phyloP scores from a whole-genome alignment of 768 basidiomycete genomes.

The Lactarius akahatsu region DNA sequence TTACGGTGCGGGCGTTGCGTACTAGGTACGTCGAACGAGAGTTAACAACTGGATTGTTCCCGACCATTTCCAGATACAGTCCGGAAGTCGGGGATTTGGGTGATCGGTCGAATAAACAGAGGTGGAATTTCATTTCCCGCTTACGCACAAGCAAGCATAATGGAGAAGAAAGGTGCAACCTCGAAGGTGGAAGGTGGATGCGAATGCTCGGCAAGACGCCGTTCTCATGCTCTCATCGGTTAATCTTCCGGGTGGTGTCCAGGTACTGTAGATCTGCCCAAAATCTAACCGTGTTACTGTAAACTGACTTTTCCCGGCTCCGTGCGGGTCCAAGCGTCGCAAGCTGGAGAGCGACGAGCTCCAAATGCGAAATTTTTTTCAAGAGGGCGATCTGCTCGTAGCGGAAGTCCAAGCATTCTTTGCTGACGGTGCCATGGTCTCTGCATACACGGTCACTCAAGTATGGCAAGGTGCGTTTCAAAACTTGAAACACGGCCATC shows the following conservation, averaged over 20 bases:
- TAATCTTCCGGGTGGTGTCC: constrained; percentile 95
- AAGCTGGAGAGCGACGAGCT: constrained; percentile 98
- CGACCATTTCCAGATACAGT: constrained; percentile 58
- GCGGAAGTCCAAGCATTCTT: constrained; percentile 98
- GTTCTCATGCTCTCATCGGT: constrained; percentile 96
- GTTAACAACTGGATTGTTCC: not conserved
- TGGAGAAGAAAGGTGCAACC: constrained; percentile 62
- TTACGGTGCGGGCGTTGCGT: constrained; percentile 84
- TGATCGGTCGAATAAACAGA: constrained; percentile 96
- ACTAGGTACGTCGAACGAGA: constrained; percentile 58
- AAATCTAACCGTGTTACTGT: not conserved
- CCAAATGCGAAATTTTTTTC: constrained; percentile 97
- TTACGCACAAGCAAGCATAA: not conserved
- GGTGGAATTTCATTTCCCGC: constrained; percentile 43
- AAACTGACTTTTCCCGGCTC: not conserved
- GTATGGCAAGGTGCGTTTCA: constrained; percentile 80
- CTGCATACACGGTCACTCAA: constrained; percentile 93
- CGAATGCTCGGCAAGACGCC: constrained; percentile 90
- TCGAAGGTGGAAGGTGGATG: constrained; percentile 95
- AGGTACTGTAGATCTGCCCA: constrained; percentile 50
- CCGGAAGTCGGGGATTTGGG: constrained; percentile 98
- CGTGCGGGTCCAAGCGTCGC: constrained; percentile 59
- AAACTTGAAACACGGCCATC: constrained; percentile 6
- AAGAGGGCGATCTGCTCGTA: constrained; percentile 95
- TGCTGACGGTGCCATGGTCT: constrained; percentile 93